phyloP scores from a whole-genome alignment of 345 rosid species.

The Lenwebbia sp. region DNA sequence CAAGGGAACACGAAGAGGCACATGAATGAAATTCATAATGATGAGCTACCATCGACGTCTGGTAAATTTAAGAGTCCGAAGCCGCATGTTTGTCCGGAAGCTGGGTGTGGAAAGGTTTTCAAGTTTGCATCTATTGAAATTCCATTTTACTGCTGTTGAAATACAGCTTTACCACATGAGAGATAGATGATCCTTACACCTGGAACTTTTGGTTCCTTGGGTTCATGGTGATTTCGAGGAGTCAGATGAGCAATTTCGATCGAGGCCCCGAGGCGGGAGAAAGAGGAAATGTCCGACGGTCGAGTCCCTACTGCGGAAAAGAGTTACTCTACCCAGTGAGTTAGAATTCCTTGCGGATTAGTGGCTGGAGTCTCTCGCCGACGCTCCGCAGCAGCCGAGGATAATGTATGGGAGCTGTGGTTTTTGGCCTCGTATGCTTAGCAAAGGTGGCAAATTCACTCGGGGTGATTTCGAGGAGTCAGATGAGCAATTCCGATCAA shows the following conservation, averaged over 20 bases:
- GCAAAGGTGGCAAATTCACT: too few relatives aligned
- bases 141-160: background rate
- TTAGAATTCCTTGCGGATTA: background rate
- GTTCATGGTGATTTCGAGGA: constrained; percentile 69
- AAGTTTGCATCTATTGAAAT: background rate
- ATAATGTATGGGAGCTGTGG: background rate
- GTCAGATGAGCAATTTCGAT: constrained; percentile 48
- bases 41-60: too few relatives aligned
- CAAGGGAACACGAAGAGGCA: too few relatives aligned
- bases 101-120: too few relatives aligned
- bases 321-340: constrained; percentile 28
- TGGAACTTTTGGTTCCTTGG: background rate
- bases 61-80: too few relatives aligned
- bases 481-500: constrained; percentile 44
- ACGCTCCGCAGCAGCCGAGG: background rate
- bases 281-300: constrained; percentile 52
- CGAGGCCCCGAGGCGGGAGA: constrained; percentile 70
- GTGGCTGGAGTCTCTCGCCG: background rate
- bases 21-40: too few relatives aligned
- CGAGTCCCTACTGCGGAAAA: constrained; percentile 45
- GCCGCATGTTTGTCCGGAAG: too few relatives aligned
- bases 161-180: background rate
- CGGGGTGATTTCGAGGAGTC: too few relatives aligned
- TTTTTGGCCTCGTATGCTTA: background rate
- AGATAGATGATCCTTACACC: background rate